Evolutionary conservation across 768 basidiomycete species (phyloP), one percentile per base, ranked within the genome.

Genomic region (Xerocomus potaroensis): DNA sequence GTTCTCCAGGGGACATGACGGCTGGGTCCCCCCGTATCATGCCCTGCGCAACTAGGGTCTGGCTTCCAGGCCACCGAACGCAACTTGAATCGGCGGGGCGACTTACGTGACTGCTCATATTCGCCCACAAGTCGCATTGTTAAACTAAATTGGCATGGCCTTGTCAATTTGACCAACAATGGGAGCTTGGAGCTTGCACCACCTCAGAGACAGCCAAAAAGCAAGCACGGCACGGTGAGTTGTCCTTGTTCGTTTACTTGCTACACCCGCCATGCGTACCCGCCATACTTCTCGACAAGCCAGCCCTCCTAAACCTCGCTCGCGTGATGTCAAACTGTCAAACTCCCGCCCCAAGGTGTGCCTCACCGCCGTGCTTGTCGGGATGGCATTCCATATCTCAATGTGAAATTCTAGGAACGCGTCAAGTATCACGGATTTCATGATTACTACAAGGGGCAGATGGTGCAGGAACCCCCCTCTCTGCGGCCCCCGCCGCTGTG

Each of bases 401-500:
- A 48, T 26, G 37, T 41, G 35, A 43, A 42, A 41, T 32, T 37
- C 10, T 48, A 67, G 65, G 32, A 45, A 41, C 52, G 47, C 37
- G 45, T 48, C 42, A 30, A 19, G 15, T 36, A 46, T 35, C 56
- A 54, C 30, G 43, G 18, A 11, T 38, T 40, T 31, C 48, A 51
- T 26, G 44, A 36, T 12, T 45, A 46, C 36, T 36, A 37, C 50
- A 39, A 51, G 16, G 58, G 58, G 2, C 37, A 40, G n/a, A 37
- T 22, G 34, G 52, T 57, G 22, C 53, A 53, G 24, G 56, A 55
- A 31, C 72, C 72, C 8, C 41, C 23, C 10, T 61, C 67, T 51
- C 64, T 64, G 43, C 72, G 76, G 4, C 70, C 72, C 6, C 66
- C 64, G 4, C 53, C 66, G 0, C 57, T 76, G 14, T 48, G 44